Conservation (phyloP, 1,284 basidiomycete species). For the Cerrena zonata region DNA sequence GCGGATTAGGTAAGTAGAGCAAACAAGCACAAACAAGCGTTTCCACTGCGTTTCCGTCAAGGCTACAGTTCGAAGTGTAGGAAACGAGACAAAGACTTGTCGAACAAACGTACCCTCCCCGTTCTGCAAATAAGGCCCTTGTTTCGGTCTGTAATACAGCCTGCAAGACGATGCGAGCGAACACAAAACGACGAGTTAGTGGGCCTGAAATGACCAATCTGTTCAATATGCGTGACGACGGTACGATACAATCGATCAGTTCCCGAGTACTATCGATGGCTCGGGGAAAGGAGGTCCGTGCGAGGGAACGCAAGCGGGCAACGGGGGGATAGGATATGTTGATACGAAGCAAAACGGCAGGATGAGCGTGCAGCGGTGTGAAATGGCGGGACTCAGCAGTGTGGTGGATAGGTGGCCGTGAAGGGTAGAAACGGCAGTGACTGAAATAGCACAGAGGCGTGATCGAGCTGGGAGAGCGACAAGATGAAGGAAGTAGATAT, state of each 20-base stretch:
- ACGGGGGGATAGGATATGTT: too few relatives aligned
- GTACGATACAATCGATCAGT: background rate
- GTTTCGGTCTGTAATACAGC: too few relatives aligned
- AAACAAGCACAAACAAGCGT: constrained; percentile 13
- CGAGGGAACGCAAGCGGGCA: background rate
- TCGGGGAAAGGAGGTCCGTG: background rate
- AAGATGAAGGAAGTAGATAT: background rate
- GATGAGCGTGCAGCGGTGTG: too few relatives aligned
- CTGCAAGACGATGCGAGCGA: too few relatives aligned
- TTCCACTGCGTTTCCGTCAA: background rate
- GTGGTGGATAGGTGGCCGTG: too few relatives aligned
- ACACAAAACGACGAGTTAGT: too few relatives aligned
- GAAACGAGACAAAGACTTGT: background rate
- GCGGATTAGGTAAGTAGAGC: constrained; percentile 14
- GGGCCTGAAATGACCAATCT: too few relatives aligned
- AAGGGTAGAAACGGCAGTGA: background rate
- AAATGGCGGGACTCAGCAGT: too few relatives aligned
- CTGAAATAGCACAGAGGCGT: background rate
- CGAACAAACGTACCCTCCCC: too few relatives aligned
- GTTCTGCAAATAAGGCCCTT: too few relatives aligned
- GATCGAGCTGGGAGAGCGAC: background rate
- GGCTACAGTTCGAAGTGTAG: background rate
- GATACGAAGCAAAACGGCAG: too few relatives aligned
- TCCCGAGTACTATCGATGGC: background rate
- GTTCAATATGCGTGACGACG: too few relatives aligned